Percentiles rank a stretch among this genome's conserved stretches.
Conservation (phyloP, 2,329 filamentous ascomycete genomes). For the Periconia digitata region DNA sequence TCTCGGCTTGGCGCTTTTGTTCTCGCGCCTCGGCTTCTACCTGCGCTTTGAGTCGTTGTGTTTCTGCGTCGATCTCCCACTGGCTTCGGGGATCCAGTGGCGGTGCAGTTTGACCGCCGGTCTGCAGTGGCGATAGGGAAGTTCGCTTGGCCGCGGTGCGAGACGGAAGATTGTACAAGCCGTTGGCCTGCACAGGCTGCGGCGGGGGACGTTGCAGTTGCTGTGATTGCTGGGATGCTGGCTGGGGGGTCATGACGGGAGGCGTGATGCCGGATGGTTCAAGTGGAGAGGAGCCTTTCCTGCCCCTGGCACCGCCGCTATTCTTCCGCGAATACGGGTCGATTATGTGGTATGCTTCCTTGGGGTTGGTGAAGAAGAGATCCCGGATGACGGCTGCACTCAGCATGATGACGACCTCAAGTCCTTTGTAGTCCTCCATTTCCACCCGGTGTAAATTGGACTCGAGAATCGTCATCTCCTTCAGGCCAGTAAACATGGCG, state of each 20-base stretch:
- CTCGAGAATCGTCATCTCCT: slow-evolving; percentile 87
- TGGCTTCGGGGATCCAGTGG: slow-evolving; percentile 53
- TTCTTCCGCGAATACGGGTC: slow-evolving; percentile 46
- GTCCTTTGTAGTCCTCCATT: slow-evolving; percentile 88
- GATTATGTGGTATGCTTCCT: slow-evolving; percentile 77
- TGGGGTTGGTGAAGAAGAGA: slow-evolving; percentile 63
- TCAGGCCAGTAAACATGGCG: slow-evolving; percentile 73
- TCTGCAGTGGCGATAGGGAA: slow-evolving; percentile 32
- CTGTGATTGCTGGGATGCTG: slow-evolving; percentile 26
- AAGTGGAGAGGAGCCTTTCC: slow-evolving; percentile 39
- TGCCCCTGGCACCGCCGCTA: slow-evolving; percentile 35
- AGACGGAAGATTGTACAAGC: slow-evolving; percentile 19
- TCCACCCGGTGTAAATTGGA: slow-evolving; percentile 89
- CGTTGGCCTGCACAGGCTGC: slow-evolving; percentile 17
- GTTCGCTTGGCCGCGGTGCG: slow-evolving; percentile 25
- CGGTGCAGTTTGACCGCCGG: slow-evolving; percentile 19
- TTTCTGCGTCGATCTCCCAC: slow-evolving; percentile 56
- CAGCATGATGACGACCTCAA: slow-evolving; percentile 77
- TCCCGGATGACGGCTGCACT: slow-evolving; percentile 63
- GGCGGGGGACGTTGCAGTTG: slow-evolving; percentile 17
- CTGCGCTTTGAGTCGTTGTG: slow-evolving; percentile 48
- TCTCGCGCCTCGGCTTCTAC: slow-evolving; percentile 47
- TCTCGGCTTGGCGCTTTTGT: slow-evolving; percentile 48
- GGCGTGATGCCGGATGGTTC: slow-evolving; percentile 27
- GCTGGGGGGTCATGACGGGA: slow-evolving; percentile 37